These are phyloP conservation scores for Cryptosporidium andersoni DNA, from an alignment of 169 alveolate species.

Conservation along the genomic window DNA sequence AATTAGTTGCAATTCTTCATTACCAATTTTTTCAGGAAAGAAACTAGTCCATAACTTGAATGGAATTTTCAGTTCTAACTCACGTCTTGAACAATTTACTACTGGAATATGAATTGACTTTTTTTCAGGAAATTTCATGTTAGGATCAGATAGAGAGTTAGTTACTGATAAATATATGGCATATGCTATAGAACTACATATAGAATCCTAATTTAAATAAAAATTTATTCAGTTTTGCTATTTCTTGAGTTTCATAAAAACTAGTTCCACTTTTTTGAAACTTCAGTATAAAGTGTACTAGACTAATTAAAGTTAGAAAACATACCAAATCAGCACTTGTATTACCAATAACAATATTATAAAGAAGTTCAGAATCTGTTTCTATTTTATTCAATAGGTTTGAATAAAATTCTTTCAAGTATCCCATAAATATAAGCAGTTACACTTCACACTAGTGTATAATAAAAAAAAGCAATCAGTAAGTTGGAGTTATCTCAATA, in stretches of 20 bases:
- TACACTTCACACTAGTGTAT: no score
- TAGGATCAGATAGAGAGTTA: constrained; percentile 9
- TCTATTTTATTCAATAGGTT: background rate
- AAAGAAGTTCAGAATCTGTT: background rate
- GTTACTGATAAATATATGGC: constrained; percentile 19
- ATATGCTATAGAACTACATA: constrained; percentile 41
- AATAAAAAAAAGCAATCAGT: no score
- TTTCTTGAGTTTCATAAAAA: background rate
- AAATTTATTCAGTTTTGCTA: background rate
- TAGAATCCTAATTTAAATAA: constrained; percentile 24
- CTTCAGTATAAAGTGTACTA: background rate
- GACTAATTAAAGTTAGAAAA: background rate
- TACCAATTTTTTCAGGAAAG: constrained; percentile 14
- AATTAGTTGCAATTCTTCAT: constrained; percentile 19
- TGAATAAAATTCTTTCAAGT: background rate
- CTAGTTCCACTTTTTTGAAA: background rate
- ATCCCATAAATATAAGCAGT: no score
- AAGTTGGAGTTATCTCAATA: no score
- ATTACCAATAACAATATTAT: constrained; percentile 20
- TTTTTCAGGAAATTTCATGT: background rate
- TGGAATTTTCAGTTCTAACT: constrained; percentile 13
- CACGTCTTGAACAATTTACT: constrained; percentile 11
- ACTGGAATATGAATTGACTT: constrained; percentile 34
- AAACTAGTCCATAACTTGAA: constrained; percentile 4
- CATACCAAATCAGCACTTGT: constrained; percentile 59